A percentile compares a stretch with the other conserved stretches of the same genome.
phyloP scores from a whole-genome alignment of 306 rosid species.

The Vachellia pachyceras region DNA sequence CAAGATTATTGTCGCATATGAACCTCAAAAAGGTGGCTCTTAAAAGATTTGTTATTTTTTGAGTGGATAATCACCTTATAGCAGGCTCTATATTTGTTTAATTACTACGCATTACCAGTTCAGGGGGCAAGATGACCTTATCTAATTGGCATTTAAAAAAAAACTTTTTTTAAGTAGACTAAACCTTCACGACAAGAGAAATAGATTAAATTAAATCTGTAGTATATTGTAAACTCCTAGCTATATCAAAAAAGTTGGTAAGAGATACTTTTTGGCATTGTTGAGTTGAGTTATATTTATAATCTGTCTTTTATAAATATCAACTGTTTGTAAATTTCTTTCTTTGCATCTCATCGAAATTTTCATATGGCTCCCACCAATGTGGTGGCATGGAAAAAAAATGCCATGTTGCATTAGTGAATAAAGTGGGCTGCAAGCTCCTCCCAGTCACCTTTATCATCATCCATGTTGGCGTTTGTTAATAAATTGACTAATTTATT shows the following conservation, averaged over 20 bases:
- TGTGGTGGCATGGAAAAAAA: slow-evolving; percentile 41
- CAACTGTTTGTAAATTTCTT: not conserved
- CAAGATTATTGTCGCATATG: slow-evolving; percentile 48
- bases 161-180: not conserved
- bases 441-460: slow-evolving; percentile 13
- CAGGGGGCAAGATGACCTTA: slow-evolving; percentile 33
- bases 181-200: not conserved
- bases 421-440: slow-evolving; percentile 18
- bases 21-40: slow-evolving; percentile 41
- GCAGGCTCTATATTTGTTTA: slow-evolving; percentile 30
- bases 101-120: slow-evolving; percentile 28
- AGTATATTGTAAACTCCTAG: not conserved
- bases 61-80: slow-evolving; percentile 40
- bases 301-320: not conserved
- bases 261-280: not conserved
- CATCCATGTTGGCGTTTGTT: slow-evolving; percentile 14
- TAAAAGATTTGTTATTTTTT: slow-evolving; percentile 32
- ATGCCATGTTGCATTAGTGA: slow-evolving; percentile 33
- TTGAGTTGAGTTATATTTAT: too few relatives aligned
- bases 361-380: slow-evolving; percentile 40
- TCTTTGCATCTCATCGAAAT: slow-evolving; percentile 22
- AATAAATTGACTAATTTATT: slow-evolving; percentile 11
- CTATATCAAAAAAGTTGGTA: not conserved
- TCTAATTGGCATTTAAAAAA: slow-evolving; percentile 15
- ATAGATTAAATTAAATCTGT: not conserved